These are phyloP conservation scores for Dothideomycetes sp. DNA, from an alignment of 2,329 filamentous ascomycete species.

Conservation along the genomic window DNA sequence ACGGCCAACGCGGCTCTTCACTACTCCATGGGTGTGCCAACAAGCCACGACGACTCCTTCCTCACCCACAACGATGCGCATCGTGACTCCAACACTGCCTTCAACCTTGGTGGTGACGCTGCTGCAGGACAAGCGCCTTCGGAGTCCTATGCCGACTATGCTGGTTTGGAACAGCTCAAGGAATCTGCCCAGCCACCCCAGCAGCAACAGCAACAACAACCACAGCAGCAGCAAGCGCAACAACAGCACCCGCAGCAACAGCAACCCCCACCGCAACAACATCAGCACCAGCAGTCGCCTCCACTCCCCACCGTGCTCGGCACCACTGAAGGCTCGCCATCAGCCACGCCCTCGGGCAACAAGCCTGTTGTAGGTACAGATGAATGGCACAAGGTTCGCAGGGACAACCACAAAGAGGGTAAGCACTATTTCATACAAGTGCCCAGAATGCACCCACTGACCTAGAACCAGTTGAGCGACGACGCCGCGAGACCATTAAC, in stretches of 20 bases:
- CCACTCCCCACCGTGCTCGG: constrained; percentile 1
- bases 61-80: constrained; percentile 23
- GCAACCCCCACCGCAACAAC: constrained; percentile 4
- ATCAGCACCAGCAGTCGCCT: constrained; percentile 1
- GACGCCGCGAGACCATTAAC: constrained; percentile 94
- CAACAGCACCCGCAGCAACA: not conserved
- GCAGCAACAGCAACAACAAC: constrained; percentile 39
- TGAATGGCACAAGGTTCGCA: constrained; percentile 95
- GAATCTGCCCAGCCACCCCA: constrained; percentile 17
- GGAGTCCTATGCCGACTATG: constrained; percentile 17
- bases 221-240: not conserved
- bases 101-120: constrained; percentile 15
- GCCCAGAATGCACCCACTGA: not conserved
- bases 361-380: constrained; percentile 93
- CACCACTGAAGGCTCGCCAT: constrained; percentile 6
- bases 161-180: constrained; percentile 13
- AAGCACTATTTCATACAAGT: constrained; percentile 27
- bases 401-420: constrained; percentile 99
- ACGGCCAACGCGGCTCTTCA: constrained; percentile 50
- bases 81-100: constrained; percentile 12
- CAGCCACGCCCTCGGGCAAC: constrained; percentile 16
- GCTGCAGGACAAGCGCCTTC: constrained; percentile 13
- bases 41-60: constrained; percentile 47
- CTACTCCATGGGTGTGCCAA: constrained; percentile 49
- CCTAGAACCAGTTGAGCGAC: constrained; percentile 66